Conservation (phyloP, 257 asterid species). For the Solanum lycopersicoides region DNA sequence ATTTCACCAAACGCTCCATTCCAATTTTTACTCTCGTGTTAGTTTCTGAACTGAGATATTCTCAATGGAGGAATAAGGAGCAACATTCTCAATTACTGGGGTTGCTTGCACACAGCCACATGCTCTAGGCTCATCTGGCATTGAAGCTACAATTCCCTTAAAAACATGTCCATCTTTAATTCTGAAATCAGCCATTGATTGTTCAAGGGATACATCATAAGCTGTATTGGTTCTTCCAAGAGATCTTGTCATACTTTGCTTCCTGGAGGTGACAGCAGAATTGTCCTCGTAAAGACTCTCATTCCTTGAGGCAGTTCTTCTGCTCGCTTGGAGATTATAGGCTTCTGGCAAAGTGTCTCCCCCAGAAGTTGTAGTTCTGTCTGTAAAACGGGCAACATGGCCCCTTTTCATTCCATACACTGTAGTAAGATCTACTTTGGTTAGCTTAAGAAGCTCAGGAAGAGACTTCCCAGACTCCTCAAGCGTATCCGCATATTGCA, state of each 20-base stretch:
- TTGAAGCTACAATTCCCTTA: slow-evolving; percentile 64
- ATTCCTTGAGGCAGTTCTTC: slow-evolving; percentile 22
- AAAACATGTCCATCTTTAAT: slow-evolving; percentile 53
- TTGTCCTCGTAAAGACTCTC: slow-evolving; percentile 25
- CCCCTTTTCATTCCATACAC: slow-evolving; percentile 64
- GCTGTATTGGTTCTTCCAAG: slow-evolving; percentile 14
- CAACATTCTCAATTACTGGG: slow-evolving; percentile 46
- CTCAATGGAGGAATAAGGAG: slow-evolving; percentile 57
- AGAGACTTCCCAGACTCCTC: slow-evolving; percentile 47
- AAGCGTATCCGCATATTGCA: slow-evolving; percentile 50
- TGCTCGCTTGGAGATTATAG: slow-evolving; percentile 27
- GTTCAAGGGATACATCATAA: slow-evolving; percentile 27
- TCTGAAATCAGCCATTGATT: slow-evolving; percentile 56
- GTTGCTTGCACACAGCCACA: slow-evolving; percentile 74
- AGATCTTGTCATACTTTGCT: slow-evolving; percentile 19
- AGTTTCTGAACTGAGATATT: slow-evolving; percentile 57
- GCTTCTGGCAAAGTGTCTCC: slow-evolving; percentile 25
- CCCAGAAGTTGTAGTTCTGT: slow-evolving; percentile 32
- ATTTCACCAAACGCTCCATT: slow-evolving; percentile 49
- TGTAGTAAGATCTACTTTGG: slow-evolving; percentile 31
- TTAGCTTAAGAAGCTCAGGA: slow-evolving; percentile 45
- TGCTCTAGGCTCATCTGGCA: slow-evolving; percentile 65
- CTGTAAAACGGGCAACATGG: slow-evolving; percentile 55
- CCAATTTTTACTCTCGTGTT: slow-evolving; percentile 66
- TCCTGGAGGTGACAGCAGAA: slow-evolving; percentile 22